Base-by-base conservation (phyloP, 805 yeast genomes). In the Saccharomycodes ludwigii region DNA sequence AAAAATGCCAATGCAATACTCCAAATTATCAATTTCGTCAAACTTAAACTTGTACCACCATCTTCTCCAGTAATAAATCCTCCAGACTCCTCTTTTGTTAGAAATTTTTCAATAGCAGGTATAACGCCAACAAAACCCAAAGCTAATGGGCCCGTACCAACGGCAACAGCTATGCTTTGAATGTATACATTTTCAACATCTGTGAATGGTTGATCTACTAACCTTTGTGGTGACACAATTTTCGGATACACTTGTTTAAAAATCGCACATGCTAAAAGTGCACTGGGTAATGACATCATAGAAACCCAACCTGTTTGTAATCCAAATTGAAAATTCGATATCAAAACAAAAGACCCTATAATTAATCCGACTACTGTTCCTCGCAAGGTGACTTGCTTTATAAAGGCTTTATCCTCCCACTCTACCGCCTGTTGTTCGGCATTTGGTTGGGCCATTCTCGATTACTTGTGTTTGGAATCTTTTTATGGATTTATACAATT, bases 281-380 rank as follows among this genome's bases (percentile, higher is more conserved):
- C 95, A 4, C 95, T 78, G 0, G 98, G 97, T 33, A 88, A 61
- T 15, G 95, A 81, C 98, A 88, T 91, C 98, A 88, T 88, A 8
- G 95, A 84, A 5, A 91, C 95, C 98, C 98, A 88, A 2, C 98
- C 98, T 0, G 96, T 88, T 50, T 88, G 98, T 14, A 88, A 61
- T 1, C 97, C 98, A 52, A 88, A 88, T 51, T 88, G 97, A 58
- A 91, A 91, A 54, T 88, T 88, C 4, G 95, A 83, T 12, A 85
- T 62, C 17, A 91, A 62, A 20, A 91, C 86, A 18, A 88, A 58
- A 0, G 95, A 71, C 1, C 98, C 98, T n/a, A 88, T 84, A 1
- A 61, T 43, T 17, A 88, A 58, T 0, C 97, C 97, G 1, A 77
- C 81, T 1, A 76, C 21, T 0, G 83, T 73, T 3, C 91, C 77